Evolutionary conservation across 2,329 filamentous ascomycete genomes (phyloP), one percentile per base, ranked within the genome.

Genomic region (Fusarium succisae): DNA sequence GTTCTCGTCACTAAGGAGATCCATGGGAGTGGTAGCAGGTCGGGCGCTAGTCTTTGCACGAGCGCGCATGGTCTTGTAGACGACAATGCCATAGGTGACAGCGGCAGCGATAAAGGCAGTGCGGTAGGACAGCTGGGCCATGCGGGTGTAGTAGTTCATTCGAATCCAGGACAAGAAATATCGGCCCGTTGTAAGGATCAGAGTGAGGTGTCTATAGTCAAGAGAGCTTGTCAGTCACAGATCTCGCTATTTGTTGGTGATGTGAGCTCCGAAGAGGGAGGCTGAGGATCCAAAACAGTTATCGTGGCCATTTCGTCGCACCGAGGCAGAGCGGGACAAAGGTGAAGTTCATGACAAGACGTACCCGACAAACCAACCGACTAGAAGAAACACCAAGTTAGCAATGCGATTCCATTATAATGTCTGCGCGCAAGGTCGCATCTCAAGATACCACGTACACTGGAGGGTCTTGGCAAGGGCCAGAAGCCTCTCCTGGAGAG

Each of bases 61-160:
- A 78, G 95, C 94, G 76, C 95, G 92, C 87, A 95, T 94, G 66
- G 94, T 95, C 90, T 99, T 99, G 89, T 98, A 98, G 72, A 99
- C 96, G 56, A 99, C 96, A 76, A 99, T 98, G 76, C 96, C 96
- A 84, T 99, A 99, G 17, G 96, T 98, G 56, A 91, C 90, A 54
- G 95, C 94, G 11, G 96, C 96, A 6, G 95, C 92, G 77, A 98
- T 77, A 83, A 99, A 99, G 66, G 95, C 94, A 62, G 92, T 90
- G 79, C 96, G 95, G 87, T 99, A 99, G 65, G 93, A 93, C 83
- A 96, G 91, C 76, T 90, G 88, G 54, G 96, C 95, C 87, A 91
- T 91, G 81, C 90, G 85, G 66, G 91, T 91, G 82, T 93, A 93
- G 83, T 91, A 95, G 88, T 97, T 97, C 88, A 98, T 93, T 80